Base-by-base conservation (phyloP, 345 rosid species). In the Salix viminalis region DNA sequence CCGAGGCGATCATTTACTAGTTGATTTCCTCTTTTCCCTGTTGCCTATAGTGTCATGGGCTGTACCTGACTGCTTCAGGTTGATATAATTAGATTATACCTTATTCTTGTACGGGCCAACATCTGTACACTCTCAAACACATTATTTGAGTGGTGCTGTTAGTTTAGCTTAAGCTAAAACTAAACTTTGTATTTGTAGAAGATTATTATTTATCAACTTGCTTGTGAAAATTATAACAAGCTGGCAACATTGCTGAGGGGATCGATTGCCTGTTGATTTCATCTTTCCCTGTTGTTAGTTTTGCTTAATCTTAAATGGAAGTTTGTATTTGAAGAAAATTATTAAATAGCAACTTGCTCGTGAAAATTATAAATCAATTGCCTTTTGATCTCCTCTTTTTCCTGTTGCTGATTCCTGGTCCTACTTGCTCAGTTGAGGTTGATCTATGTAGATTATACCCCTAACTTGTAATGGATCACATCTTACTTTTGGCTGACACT, bases 1-100 rank as follows among this genome's bases (percentile, higher is more conserved):
- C 86, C 83, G 81, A 86, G 89, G 89, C 71, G 72, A 84, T 88
- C 76, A 73, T 19, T 80, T 71, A 5, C 69, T 37, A 84, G 62
- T 81, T 67, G 84, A 73, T 82, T 75, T 60, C 89, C 81, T 83
- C 82, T 58, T 86, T 84, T 85, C 88, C 85, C 87, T 87, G 88
- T 87, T 87, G 88, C 88, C 88, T 10, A 85, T 48, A 84, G 77
- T 65, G 62, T 72, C 5, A 32, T 28, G 64, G 64, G 34, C 37
- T 24, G 7, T 65, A 28, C 26, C 14, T 8, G 34, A 52, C 12
- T 67, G 14, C 6, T 4, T 26, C n/a, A 11, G 66, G 58, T 41
- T 58, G 52, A 26, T 61, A 16, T 44, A 7, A n/a, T 50, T 70
- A 14, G 48, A 76, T 70, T n/a, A 24, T 37, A 62, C 70, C 75